Conservation (phyloP, 73 alveolate genomes). For the Symbiodinium pilosum region DNA sequence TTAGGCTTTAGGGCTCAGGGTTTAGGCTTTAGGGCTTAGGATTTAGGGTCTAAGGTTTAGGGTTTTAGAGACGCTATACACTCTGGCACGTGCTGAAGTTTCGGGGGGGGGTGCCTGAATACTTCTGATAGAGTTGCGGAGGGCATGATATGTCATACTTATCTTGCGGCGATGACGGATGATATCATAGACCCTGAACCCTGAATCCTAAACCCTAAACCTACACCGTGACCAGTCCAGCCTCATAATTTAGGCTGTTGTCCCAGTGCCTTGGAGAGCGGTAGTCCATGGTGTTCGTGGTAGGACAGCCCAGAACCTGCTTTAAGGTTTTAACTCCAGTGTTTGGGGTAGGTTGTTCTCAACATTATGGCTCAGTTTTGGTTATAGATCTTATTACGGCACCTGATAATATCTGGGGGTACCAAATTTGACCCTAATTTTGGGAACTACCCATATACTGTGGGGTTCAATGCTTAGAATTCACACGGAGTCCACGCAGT, state of each 20-base stretch:
- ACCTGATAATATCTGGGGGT: no score
- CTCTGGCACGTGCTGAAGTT: not conserved
- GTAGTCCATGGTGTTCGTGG: constrained; percentile 68
- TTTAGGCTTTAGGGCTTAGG: not conserved
- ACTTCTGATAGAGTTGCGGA: not conserved
- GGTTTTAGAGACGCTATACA: not conserved
- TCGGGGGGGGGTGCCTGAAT: not conserved
- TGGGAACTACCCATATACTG: no score
- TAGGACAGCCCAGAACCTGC: constrained; percentile 52
- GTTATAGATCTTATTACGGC: no score
- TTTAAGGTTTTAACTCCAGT: not conserved
- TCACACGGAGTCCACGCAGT: no score
- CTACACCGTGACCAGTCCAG: not conserved
- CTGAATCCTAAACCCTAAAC: not conserved
- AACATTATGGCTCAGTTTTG: no score
- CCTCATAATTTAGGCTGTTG: not conserved
- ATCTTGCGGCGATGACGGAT: not conserved
- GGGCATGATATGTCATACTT: not conserved
- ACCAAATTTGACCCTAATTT: no score
- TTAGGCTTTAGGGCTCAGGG: not conserved
- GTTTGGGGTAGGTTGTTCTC: not conserved
- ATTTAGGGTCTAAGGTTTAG: not conserved
- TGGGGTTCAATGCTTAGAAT: no score
- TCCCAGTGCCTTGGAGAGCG: constrained; percentile 19
- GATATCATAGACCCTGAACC: not conserved